Base-by-base conservation (phyloP, 495 filamentous ascomycete species). In the Peziza echinospora region DNA sequence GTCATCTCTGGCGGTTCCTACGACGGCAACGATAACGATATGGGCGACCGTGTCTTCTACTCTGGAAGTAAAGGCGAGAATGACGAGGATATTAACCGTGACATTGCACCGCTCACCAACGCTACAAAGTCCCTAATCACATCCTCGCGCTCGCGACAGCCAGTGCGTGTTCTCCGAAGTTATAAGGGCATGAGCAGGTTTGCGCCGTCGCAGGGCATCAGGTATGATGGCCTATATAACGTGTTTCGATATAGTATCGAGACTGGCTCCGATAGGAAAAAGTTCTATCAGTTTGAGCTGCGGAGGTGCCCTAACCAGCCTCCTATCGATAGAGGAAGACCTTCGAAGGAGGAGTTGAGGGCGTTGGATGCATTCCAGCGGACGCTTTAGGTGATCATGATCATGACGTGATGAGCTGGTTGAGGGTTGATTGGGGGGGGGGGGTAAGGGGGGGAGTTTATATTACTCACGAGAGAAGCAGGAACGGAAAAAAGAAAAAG, bases 221-320 rank as follows among this genome's bases (percentile, higher is more conserved):
- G 70, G 0, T 74, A 74, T 43, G 71, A 74, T 46, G 71, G 70
- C 0, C 52, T 73, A 3, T 74, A 74, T 45, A 53, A 48, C 2
- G 69, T 75, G 8, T 47, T 47, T 3, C 45, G 54, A 46, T 43
- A 44, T 3, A 19, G 26, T 19, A 24, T 46, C 50, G 0, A 63
- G 64, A 10, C 48, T 51, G 0, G 19, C 30, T 11, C 13, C 13
- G 30, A 37, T 13, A 11, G 30, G 13, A 37, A 37, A 2, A 37
- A 37, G 6, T 68, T 64, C 41, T 59, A 65, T 22, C 60, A 62
- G 24, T 73, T 73, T 52, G 52, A 53, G n/a, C 59, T 73, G 10
- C 30, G 48, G 5, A 51, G 71, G 16, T 47, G 57, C 3, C 28
- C 49, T 0, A 52, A 41, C 5, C 69, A 71, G 41, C 37, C 56